phyloP scores from a whole-genome alignment of 2,329 filamentous ascomycete genomes.

The Colletotrichum noveboracense region DNA sequence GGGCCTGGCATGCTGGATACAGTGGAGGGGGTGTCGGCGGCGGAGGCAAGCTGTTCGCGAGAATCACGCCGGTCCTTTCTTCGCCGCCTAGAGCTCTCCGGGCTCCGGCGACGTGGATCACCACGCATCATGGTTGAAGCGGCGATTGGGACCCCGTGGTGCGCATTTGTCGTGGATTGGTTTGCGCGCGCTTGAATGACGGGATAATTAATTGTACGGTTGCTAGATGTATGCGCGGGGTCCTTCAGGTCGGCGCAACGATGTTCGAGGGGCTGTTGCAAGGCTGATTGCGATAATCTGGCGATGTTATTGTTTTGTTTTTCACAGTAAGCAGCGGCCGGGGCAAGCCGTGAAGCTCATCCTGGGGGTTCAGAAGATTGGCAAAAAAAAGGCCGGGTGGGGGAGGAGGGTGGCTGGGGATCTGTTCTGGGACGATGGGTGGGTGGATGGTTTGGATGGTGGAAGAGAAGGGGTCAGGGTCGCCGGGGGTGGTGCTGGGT shows the following conservation, averaged over 20 bases:
- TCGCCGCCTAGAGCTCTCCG: slow-evolving; percentile 59
- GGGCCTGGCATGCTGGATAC: slow-evolving; percentile 7
- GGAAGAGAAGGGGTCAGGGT: background rate
- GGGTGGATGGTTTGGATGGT: background rate
- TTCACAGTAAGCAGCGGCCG: slow-evolving; percentile 7
- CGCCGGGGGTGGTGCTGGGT: background rate
- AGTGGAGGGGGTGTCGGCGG: background rate
- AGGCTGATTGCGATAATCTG: background rate
- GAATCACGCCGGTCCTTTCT: slow-evolving; percentile 24
- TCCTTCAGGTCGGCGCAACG: background rate
- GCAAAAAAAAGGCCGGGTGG: background rate
- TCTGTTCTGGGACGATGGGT: background rate
- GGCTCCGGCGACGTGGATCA: slow-evolving; percentile 60
- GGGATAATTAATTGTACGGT: background rate
- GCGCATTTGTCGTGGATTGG: slow-evolving; percentile 13
- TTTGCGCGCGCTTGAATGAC: background rate
- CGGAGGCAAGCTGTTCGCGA: slow-evolving; percentile 14
- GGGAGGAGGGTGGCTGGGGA: background rate
- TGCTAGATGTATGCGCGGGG: background rate
- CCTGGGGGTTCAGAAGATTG: slow-evolving; percentile 11
- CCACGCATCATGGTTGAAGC: slow-evolving; percentile 53
- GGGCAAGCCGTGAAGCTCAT: slow-evolving; percentile 22
- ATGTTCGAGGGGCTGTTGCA: background rate
- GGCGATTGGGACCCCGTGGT: slow-evolving; percentile 4
- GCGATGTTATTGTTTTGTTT: slow-evolving; percentile 26